phyloP scores from a whole-genome alignment of 495 filamentous ascomycete genomes.

The Neurospora sp. region DNA sequence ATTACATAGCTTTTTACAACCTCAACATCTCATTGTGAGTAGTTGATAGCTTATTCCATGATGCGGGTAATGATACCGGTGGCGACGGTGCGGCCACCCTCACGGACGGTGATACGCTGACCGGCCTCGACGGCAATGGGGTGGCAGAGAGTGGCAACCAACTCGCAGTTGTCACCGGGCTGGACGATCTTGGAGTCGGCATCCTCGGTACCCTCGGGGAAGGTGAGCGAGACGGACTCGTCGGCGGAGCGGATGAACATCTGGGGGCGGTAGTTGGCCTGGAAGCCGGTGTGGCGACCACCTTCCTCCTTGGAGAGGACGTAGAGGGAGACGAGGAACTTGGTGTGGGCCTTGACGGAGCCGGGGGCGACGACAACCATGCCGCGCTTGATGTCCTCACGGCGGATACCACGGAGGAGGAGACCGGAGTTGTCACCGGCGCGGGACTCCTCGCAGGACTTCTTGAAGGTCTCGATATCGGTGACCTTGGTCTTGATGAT shows the following conservation, averaged over 20 bases:
- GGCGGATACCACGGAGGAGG: constrained; percentile 84
- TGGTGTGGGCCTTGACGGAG: constrained; percentile 65
- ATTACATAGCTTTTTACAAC: not conserved
- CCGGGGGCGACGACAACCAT: constrained; percentile 85
- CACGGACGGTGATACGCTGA: constrained; percentile 92
- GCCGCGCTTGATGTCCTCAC: constrained; percentile 86
- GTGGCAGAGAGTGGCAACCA: constrained; percentile 69
- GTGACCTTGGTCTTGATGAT: constrained; percentile 97
- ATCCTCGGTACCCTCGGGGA: constrained; percentile 69
- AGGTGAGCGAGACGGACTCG: constrained; percentile 69
- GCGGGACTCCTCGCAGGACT: constrained; percentile 85
- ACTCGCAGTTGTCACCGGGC: constrained; percentile 98
- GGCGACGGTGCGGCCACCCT: constrained; percentile 87
- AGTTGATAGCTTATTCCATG: constrained; percentile 42
- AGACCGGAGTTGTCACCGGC: constrained; percentile 99
- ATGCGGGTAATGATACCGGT: constrained; percentile 87
- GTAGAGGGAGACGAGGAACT: constrained; percentile 93
- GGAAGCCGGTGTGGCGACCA: constrained; percentile 89
- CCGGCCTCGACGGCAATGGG: constrained; percentile 81
- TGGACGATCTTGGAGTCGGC: constrained; percentile 64
- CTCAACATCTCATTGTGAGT: not conserved
- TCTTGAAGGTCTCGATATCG: constrained; percentile 99
- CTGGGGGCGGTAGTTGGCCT: constrained; percentile 89
- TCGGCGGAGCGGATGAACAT: constrained; percentile 92
- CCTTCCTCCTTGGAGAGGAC: constrained; percentile 96